Percentiles rank a stretch among this genome's conserved stretches.
These are phyloP conservation scores for Papiliotrema nemorosa DNA, from an alignment of 1,284 basidiomycete genomes.

Conservation along the genomic window DNA sequence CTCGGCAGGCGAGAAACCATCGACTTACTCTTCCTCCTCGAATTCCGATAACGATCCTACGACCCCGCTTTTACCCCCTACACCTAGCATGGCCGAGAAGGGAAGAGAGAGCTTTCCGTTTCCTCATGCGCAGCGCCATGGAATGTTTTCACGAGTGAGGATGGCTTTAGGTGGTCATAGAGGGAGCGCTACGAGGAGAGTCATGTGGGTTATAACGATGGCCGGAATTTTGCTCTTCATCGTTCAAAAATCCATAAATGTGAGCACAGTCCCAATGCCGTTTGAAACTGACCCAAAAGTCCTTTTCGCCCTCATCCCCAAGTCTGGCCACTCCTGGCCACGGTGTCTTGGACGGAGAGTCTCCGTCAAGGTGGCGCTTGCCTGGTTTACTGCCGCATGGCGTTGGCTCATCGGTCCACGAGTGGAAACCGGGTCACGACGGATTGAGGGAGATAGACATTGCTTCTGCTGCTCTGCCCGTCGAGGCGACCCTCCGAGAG, in stretches of 20 bases:
- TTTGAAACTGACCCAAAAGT: too few relatives aligned
- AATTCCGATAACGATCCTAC: neutral
- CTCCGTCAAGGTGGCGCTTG: too few relatives aligned
- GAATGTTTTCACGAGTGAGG: too few relatives aligned
- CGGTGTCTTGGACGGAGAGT: too few relatives aligned
- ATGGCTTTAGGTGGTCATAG: too few relatives aligned
- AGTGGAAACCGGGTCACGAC: too few relatives aligned
- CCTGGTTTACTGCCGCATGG: too few relatives aligned
- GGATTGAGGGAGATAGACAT: slow-evolving; percentile 36
- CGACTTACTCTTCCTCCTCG: neutral
- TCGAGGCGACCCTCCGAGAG: slow-evolving; percentile 44
- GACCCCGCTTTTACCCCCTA: slow-evolving; percentile 1
- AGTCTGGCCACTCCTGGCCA: too few relatives aligned
- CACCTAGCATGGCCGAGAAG: slow-evolving; percentile 1
- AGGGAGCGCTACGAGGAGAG: neutral
- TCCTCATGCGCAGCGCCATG: neutral
- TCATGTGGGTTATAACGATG: neutral
- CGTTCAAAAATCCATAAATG: neutral
- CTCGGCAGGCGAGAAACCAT: neutral
- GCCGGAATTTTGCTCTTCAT: neutral
- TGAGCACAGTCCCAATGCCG: too few relatives aligned
- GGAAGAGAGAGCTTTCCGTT: slow-evolving; percentile 8
- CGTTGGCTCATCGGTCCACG: too few relatives aligned
- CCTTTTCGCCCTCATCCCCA: too few relatives aligned
- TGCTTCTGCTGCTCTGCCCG: slow-evolving; percentile 44